Evolutionary conservation across 805 yeast species (phyloP).

Genomic region (Spathaspora girioi): DNA sequence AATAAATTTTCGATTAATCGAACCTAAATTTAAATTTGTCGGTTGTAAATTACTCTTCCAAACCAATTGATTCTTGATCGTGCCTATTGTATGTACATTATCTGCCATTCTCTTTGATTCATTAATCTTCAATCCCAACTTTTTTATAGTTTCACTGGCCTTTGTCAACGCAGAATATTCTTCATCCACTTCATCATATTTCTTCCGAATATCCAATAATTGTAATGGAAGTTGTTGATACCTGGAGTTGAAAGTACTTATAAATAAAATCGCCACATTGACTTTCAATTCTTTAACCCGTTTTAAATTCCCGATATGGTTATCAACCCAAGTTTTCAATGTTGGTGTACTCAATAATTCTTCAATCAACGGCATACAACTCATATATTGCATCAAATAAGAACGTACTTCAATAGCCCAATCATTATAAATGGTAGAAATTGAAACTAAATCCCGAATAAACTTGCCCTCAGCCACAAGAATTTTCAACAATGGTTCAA

Average conservation of each 20-base stretch:
- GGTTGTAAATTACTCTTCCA: constrained; percentile 47
- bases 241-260: constrained; percentile 42
- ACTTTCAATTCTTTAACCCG: constrained; percentile 44
- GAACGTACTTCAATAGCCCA: constrained; percentile 62
- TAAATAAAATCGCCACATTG: constrained; percentile 35
- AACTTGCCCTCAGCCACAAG: constrained; percentile 63
- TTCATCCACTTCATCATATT: constrained; percentile 37
- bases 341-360: constrained; percentile 48
- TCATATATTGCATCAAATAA: constrained; percentile 57
- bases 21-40: constrained; percentile 49
- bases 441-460: constrained; percentile 43
- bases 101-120: constrained; percentile 59
- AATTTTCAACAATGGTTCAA: constrained; percentile 56
- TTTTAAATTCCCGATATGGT: constrained; percentile 48
- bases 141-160: constrained; percentile 53
- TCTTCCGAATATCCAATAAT: constrained; percentile 52
- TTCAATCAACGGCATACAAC: constrained; percentile 56
- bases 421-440: constrained; percentile 57
- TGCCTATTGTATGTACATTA: constrained; percentile 50
- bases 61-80: constrained; percentile 48
- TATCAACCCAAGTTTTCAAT: constrained; percentile 56
- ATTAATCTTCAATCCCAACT: constrained; percentile 57
- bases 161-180: constrained; percentile 50
- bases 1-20: constrained; percentile 53
- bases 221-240: constrained; percentile 58